These are phyloP conservation scores for Allodekkera sacchari DNA, from an alignment of 805 yeast species.

Conservation along the genomic window DNA sequence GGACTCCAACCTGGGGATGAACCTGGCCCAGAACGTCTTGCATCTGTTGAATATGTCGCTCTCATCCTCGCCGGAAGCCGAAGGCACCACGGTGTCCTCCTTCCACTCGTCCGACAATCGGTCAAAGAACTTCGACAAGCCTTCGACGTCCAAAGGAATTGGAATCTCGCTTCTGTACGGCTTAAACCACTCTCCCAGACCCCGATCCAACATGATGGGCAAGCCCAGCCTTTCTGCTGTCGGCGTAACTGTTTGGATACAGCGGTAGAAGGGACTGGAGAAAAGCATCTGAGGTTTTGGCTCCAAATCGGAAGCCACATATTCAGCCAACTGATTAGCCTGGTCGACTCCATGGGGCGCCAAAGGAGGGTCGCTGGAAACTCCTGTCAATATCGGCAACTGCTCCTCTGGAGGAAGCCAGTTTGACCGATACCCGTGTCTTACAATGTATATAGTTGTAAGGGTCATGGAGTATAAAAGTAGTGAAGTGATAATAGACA, in stretches of 20 bases:
- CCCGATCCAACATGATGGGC: constrained; percentile 63
- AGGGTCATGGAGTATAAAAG: constrained; percentile 45
- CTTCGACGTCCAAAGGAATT: constrained; percentile 47
- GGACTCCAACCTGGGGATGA: constrained; percentile 50
- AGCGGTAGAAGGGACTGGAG: constrained; percentile 82
- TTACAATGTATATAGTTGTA: constrained; percentile 57
- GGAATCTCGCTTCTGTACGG: constrained; percentile 65
- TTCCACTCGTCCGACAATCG: constrained; percentile 36
- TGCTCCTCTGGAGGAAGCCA: constrained; percentile 80
- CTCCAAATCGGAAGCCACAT: constrained; percentile 32
- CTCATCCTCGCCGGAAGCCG: constrained; percentile 64
- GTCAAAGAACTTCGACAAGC: constrained; percentile 47
- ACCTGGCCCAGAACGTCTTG: constrained; percentile 39
- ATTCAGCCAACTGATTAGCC: constrained; percentile 69
- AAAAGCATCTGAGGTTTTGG: constrained; percentile 67
- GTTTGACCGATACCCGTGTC: constrained; percentile 88
- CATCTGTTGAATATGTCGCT: constrained; percentile 62
- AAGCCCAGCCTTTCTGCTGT: constrained; percentile 50
- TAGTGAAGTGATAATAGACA: too few relatives aligned
- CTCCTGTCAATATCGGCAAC: constrained; percentile 86
- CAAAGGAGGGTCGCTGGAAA: constrained; percentile 81
- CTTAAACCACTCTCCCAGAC: constrained; percentile 89
- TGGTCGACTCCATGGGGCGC: constrained; percentile 86
- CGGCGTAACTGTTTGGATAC: constrained; percentile 75
- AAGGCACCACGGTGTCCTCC: constrained; percentile 49